phyloP scores from a whole-genome alignment of 129 eudicot species.

The Silybum marianum region DNA sequence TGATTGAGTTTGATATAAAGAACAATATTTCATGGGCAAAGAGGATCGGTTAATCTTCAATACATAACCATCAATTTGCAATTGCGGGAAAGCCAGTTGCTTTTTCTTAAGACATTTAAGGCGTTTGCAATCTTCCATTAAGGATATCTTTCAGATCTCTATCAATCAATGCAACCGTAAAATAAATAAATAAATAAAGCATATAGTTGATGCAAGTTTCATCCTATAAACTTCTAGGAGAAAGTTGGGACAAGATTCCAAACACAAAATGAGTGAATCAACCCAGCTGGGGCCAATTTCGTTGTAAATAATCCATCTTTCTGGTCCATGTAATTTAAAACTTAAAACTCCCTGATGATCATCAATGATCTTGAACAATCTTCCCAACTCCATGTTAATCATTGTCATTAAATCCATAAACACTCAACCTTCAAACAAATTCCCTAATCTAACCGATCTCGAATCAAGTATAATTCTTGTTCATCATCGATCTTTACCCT shows the following conservation, averaged over 20 bases:
- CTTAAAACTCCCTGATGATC: constrained; percentile 7
- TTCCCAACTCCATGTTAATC: background rate
- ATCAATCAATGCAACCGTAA: constrained; percentile 8
- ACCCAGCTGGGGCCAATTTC: background rate
- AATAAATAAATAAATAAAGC: background rate
- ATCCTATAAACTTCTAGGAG: constrained; percentile 4
- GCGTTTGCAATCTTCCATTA: background rate
- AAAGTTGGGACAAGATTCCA: constrained; percentile 4
- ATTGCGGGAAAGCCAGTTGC: constrained; percentile 1
- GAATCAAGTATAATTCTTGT: constrained; percentile 4
- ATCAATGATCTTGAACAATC: constrained; percentile 5
- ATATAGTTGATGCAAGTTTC: constrained; percentile 7
- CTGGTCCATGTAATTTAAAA: constrained; percentile 6
- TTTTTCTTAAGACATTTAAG: background rate
- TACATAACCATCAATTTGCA: constrained; percentile 10
- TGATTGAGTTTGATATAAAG: background rate
- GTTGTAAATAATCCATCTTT: background rate
- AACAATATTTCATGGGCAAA: background rate
- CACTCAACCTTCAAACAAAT: constrained; percentile 3
- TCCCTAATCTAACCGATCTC: constrained; percentile 8
- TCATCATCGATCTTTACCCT: background rate
- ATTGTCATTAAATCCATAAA: background rate
- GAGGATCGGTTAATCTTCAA: background rate
- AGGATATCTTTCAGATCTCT: constrained; percentile 11
- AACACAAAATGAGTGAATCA: background rate